These are phyloP conservation scores for Herpetomonas muscarum DNA, from an alignment of 208 protist genomes.

Conservation along the genomic window DNA sequence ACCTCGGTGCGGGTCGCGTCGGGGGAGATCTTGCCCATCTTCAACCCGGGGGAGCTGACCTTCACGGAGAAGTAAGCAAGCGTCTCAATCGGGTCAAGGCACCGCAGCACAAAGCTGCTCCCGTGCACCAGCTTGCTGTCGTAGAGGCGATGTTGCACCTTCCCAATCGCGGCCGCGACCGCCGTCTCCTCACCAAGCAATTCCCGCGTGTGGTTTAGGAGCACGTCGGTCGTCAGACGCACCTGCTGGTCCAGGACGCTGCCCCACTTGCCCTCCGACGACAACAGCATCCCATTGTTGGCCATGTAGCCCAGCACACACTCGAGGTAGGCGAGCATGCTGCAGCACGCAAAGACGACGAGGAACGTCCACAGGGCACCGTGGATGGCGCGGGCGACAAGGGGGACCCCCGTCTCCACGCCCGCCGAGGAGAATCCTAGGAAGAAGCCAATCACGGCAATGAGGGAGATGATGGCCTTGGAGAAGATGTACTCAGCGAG, in stretches of 20 bases:
- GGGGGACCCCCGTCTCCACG: slow-evolving; percentile 27
- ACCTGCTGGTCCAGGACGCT: slow-evolving; percentile 59
- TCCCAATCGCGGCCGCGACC: slow-evolving; percentile 4
- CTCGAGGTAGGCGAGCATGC: slow-evolving; percentile 46
- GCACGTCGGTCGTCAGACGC: slow-evolving; percentile 7
- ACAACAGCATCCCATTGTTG: slow-evolving; percentile 43
- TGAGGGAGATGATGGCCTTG: slow-evolving; percentile 42
- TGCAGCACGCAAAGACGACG: slow-evolving; percentile 40
- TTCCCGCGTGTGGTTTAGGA: slow-evolving; percentile 17
- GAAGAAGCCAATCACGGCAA: slow-evolving; percentile 44
- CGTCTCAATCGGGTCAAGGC: slow-evolving; percentile 58
- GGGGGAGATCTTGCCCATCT: slow-evolving; percentile 35
- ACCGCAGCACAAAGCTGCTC: slow-evolving; percentile 31
- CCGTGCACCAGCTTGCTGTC: slow-evolving; percentile 16
- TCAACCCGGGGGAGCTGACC: slow-evolving; percentile 24
- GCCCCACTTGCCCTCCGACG: slow-evolving; percentile 36
- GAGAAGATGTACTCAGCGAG: slow-evolving; percentile 45
- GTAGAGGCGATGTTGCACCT: slow-evolving; percentile 10
- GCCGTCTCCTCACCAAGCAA: slow-evolving; percentile 24
- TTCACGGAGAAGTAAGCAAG: slow-evolving; percentile 49
- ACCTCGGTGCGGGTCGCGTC: slow-evolving; percentile 39
- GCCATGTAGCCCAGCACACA: slow-evolving; percentile 45
- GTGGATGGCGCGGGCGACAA: slow-evolving; percentile 48
- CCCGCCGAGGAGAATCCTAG: slow-evolving; percentile 50
- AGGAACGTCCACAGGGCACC: slow-evolving; percentile 44